Evolutionary conservation across 306 rosid genomes (phyloP).

Genomic region (Medicago arabica): DNA sequence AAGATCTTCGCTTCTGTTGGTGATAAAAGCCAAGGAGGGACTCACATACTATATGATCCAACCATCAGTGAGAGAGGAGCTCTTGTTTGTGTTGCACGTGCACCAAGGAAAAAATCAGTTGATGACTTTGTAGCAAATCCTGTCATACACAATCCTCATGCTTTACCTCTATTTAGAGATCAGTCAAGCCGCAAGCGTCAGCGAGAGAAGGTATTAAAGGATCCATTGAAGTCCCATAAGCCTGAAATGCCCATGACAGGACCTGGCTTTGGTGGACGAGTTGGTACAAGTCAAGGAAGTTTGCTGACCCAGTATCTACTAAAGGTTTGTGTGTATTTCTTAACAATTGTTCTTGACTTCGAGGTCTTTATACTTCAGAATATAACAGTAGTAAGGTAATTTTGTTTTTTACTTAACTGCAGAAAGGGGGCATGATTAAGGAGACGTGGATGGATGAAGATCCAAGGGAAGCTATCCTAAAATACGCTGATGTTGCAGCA

Average conservation of each 20-base stretch:
- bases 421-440: slow-evolving; percentile 97
- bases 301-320: slow-evolving; percentile 93
- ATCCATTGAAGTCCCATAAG: slow-evolving; percentile 92
- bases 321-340: slow-evolving; percentile 56
- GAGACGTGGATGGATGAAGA: slow-evolving; percentile 99
- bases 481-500: slow-evolving; percentile 88
- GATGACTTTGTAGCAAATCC: slow-evolving; percentile 94
- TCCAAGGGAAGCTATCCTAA: slow-evolving; percentile 96
- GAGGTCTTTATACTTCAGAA: slow-evolving; percentile 19
- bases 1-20: slow-evolving; percentile 90
- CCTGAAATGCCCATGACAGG: slow-evolving; percentile 96
- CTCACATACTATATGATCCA: slow-evolving; percentile 86
- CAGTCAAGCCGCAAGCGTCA: slow-evolving; percentile 94
- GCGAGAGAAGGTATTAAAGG: slow-evolving; percentile 83
- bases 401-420: slow-evolving; percentile 46
- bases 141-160: slow-evolving; percentile 90
- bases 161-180: slow-evolving; percentile 93
- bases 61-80: slow-evolving; percentile 93
- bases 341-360: neutral
- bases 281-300: slow-evolving; percentile 91
- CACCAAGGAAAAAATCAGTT: slow-evolving; percentile 86
- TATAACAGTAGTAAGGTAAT: slow-evolving; percentile 37
- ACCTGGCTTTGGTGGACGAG: slow-evolving; percentile 98
- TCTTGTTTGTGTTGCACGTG: slow-evolving; percentile 95
- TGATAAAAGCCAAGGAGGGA: slow-evolving; percentile 93